Base-by-base conservation (phyloP, 2,329 filamentous ascomycete genomes). In the Xylaria sp. region DNA sequence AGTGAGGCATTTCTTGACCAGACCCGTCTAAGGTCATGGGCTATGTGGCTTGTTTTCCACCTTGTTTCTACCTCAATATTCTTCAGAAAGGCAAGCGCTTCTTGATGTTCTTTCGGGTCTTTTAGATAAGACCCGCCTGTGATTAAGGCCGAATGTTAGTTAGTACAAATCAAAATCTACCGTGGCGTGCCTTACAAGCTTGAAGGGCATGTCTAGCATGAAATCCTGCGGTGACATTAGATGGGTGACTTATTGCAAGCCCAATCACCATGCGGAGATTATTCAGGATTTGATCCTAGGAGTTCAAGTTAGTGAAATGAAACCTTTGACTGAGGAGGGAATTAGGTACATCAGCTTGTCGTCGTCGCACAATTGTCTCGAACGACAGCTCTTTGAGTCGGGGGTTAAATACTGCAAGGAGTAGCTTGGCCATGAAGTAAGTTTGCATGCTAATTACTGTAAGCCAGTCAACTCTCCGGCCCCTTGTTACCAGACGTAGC, bases 141-240 rank as follows among this genome's bases (percentile, higher is more conserved):
- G 21, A 35, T 1, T 9, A 50, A 19, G 17, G 15, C 15, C 2
- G 3, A 5, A 12, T n/a, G 7, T 35, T 19, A 50, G 46, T 50
- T 42, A 7, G 11, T 7, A 8, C 7, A 8, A 19, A 42, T 19
- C 3, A 6, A 8, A 6, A 19, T 21, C 21, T 17, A 7, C 14
- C 17, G 4, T 4, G 28, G 11, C 4, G 3, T n/a, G 45, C 23
- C 52, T 55, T 37, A 55, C 52, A 55, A 2, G 52, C 52, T 55
- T 55, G 38, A 25, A 55, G 52, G 15, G 23, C 52, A 37, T 55
- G 52, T 8, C 52, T 43, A n/a, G 52, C 52, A 37, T 55, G 52
- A 46, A 55, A 55, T 25, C 38, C 40, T 7, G 52, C 52, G 6
- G 52, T 45, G 14, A 55, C 35, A 37, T 55, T 55, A 11, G 40